phyloP scores from a whole-genome alignment of 352 stramenopile species.

The Globisporangium nunn region DNA sequence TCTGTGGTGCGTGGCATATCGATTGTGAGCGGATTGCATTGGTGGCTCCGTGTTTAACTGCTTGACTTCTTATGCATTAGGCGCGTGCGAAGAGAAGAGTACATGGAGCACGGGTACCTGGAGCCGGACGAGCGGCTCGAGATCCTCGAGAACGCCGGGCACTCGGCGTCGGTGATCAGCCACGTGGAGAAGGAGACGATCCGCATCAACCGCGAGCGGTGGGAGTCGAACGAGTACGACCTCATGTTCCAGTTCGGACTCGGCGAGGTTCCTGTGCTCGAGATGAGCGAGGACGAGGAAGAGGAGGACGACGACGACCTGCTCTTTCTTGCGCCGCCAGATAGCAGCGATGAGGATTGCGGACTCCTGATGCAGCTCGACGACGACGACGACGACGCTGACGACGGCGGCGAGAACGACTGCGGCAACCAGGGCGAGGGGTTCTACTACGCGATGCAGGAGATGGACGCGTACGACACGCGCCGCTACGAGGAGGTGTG shows the following conservation, averaged over 20 bases:
- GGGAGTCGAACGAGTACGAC: conserved; percentile 84
- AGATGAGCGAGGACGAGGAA: conserved; percentile 48
- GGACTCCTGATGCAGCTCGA: not conserved
- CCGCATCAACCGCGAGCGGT: conserved; percentile 74
- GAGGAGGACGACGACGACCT: conserved; percentile 32
- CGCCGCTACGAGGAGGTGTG: conserved; percentile 54
- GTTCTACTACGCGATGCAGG: conserved; percentile 64
- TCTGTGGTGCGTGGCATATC: conserved; percentile 21
- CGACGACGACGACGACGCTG: conserved; percentile 5
- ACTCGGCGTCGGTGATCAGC: conserved; percentile 55
- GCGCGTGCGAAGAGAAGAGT: conserved; percentile 62
- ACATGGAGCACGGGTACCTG: conserved; percentile 79
- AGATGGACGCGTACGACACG: conserved; percentile 70
- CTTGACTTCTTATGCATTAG: conserved; percentile 2
- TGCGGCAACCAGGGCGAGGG: conserved; percentile 21
- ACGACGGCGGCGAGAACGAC: not conserved
- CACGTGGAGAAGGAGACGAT: conserved; percentile 61
- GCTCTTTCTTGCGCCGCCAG: conserved; percentile 27
- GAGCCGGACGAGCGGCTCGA: conserved; percentile 71
- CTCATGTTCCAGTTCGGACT: conserved; percentile 76
- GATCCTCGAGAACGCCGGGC: conserved; percentile 62
- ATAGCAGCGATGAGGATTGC: conserved; percentile 20
- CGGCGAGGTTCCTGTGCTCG: conserved; percentile 53
- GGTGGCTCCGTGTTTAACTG: not conserved
- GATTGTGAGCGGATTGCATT: too few species aligned